Evolutionary conservation across 2,329 filamentous ascomycete species (phyloP).

Genomic region (Monosporascus sp.): DNA sequence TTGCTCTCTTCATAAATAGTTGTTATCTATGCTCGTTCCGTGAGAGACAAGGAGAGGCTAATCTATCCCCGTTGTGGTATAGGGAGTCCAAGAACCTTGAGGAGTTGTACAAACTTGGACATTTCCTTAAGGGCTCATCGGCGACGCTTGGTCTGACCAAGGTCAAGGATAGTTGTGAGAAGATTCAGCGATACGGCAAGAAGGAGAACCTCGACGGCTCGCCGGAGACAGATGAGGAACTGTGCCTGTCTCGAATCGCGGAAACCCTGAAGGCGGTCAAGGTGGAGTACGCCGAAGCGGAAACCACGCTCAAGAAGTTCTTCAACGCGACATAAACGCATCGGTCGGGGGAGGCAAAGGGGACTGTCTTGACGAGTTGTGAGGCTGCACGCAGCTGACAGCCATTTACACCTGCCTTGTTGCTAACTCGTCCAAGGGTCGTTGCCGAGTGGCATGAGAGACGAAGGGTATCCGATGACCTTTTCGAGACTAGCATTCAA

Average conservation of each 20-base stretch:
- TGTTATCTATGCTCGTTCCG: neutral
- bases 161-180: slow-evolving; percentile 89
- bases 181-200: slow-evolving; percentile 90
- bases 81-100: slow-evolving; percentile 64
- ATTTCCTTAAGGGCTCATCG: slow-evolving; percentile 96
- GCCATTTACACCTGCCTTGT: slow-evolving; percentile 4
- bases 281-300: slow-evolving; percentile 68
- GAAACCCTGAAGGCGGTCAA: slow-evolving; percentile 68
- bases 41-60: slow-evolving; percentile 8
- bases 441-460: slow-evolving; percentile 26
- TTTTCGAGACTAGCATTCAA: slow-evolving; percentile 12
- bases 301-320: slow-evolving; percentile 64
- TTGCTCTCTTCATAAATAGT: neutral
- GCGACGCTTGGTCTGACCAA: slow-evolving; percentile 88
- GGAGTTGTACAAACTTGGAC: slow-evolving; percentile 77
- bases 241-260: slow-evolving; percentile 64
- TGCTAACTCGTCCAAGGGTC: slow-evolving; percentile 9
- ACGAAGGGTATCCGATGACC: slow-evolving; percentile 24
- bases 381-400: slow-evolving; percentile 6
- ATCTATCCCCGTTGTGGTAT: slow-evolving; percentile 11
- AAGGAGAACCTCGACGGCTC: slow-evolving; percentile 73
- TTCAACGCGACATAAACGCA: slow-evolving; percentile 38
- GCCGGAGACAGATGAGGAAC: slow-evolving; percentile 57
- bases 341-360: slow-evolving; percentile 4
- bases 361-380: slow-evolving; percentile 3